Percentiles rank a stretch among this genome's conserved stretches.
Conservation (phyloP, 805 yeast genomes). For the Debaryomyces prosopidis region DNA sequence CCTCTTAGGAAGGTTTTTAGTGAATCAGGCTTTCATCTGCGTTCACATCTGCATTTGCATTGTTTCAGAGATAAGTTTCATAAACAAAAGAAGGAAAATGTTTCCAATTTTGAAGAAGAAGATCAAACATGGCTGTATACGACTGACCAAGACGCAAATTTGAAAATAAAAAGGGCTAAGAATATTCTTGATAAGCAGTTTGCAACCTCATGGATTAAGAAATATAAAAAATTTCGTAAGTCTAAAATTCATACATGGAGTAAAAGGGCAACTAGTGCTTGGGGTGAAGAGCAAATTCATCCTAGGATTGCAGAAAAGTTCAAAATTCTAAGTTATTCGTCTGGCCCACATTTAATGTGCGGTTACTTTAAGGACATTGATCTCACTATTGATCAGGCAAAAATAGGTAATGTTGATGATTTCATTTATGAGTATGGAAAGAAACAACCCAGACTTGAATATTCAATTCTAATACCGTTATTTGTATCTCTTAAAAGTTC, state of each 20-base stretch:
- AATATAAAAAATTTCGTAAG: conserved; percentile 25
- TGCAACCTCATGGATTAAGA: conserved; percentile 35
- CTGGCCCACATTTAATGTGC: conserved; percentile 35
- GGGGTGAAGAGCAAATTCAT: conserved; percentile 36
- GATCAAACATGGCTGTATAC: not conserved
- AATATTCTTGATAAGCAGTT: conserved; percentile 25
- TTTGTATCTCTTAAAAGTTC: conserved; percentile 46
- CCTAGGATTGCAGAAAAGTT: conserved; percentile 31
- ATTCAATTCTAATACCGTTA: conserved; percentile 57
- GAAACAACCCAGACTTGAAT: conserved; percentile 54
- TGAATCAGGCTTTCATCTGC: not conserved
- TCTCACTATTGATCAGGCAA: conserved; percentile 25
- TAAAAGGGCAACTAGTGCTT: conserved; percentile 22
- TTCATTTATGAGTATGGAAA: conserved; percentile 39
- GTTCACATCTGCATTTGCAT: not conserved
- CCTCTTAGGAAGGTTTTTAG: conserved; percentile 8
- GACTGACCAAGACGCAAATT: conserved; percentile 26
- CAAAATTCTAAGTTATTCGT: conserved; percentile 32
- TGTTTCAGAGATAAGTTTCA: not conserved
- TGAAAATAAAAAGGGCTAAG: conserved; percentile 25
- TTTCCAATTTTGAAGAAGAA: not conserved
- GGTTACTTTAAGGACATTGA: conserved; percentile 31
- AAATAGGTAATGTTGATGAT: conserved; percentile 34
- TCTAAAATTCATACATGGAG: conserved; percentile 26
- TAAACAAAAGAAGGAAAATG: not conserved